These are phyloP conservation scores for Pseudocohnilembus persalinus DNA, from an alignment of 169 alveolate genomes.

Conservation along the genomic window DNA sequence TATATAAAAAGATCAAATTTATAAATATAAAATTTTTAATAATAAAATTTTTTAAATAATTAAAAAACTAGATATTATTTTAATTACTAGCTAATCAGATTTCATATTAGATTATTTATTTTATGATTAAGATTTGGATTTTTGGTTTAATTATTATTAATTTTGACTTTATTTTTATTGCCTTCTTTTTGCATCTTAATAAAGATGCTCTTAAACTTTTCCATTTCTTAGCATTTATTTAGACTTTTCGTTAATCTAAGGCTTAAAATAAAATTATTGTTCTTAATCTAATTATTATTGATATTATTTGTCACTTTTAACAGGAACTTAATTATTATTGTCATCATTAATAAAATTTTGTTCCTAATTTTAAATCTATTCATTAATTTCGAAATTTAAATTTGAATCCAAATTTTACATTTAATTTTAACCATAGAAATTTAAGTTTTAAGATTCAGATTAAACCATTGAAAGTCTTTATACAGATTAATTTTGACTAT, in stretches of 20 bases:
- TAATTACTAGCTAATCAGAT: no score
- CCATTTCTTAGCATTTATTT: constrained; percentile 38
- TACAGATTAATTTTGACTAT: not conserved
- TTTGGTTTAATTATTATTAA: no score
- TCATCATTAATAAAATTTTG: not conserved
- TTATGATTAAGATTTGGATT: no score
- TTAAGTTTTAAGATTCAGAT: not conserved
- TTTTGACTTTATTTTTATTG: constrained; percentile 34
- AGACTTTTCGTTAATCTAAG: constrained; percentile 49
- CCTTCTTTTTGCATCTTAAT: constrained; percentile 37
- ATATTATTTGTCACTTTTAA: not conserved
- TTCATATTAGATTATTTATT: no score
- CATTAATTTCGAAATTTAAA: not conserved
- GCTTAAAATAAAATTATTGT: constrained; percentile 27
- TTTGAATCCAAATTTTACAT: not conserved
- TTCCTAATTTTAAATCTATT: not conserved
- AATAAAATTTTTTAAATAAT: no score
- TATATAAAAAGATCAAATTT: no score
- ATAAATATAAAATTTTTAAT: no score
- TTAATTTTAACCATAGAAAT: constrained; percentile 7
- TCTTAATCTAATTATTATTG: constrained; percentile 20
- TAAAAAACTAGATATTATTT: no score
- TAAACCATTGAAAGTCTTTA: not conserved
- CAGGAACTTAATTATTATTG: not conserved
- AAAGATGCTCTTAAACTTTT: constrained; percentile 30